phyloP scores from a whole-genome alignment of 2,329 filamentous ascomycete species.

The Colletotrichum tropicale region DNA sequence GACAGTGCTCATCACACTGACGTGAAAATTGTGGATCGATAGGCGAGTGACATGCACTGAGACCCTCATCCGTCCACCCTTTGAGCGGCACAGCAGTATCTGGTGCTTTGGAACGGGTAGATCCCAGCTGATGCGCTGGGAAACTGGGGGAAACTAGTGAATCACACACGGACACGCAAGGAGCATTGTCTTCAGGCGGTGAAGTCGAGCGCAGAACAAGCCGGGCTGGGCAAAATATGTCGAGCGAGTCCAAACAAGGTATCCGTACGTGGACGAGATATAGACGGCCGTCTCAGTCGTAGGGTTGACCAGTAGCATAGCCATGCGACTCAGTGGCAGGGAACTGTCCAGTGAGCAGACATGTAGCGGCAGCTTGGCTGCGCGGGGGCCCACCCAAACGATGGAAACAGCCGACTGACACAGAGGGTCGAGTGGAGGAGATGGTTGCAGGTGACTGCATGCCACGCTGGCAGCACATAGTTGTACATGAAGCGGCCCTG shows the following conservation, averaged over 20 bases:
- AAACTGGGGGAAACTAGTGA: not conserved
- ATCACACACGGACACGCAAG: constrained; percentile 17
- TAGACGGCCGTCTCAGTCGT: not conserved
- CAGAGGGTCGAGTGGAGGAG: constrained; percentile 12
- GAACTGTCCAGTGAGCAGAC: not conserved
- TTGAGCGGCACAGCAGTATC: constrained; percentile 5
- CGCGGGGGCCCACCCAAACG: constrained; percentile 4
- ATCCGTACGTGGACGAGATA: not conserved
- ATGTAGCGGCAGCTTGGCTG: constrained; percentile 14
- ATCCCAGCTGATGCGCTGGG: constrained; percentile 10
- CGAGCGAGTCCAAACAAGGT: not conserved
- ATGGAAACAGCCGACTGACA: constrained; percentile 21
- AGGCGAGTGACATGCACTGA: constrained; percentile 4
- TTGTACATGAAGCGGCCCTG: not conserved
- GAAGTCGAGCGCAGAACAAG: not conserved
- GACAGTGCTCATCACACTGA: constrained; percentile 11
- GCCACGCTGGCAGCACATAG: constrained; percentile 23
- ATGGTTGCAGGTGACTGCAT: constrained; percentile 17
- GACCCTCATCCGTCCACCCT: not conserved
- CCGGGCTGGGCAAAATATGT: constrained; percentile 2
- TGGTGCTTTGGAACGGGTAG: not conserved
- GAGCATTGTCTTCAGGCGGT: constrained; percentile 7
- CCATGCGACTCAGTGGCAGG: not conserved
- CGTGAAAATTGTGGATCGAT: constrained; percentile 11
- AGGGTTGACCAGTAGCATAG: not conserved